Evolutionary conservation across 73 alveolate genomes (phyloP), one percentile per base, ranked within the genome.

Genomic region (Paramecium octaurelia): DNA sequence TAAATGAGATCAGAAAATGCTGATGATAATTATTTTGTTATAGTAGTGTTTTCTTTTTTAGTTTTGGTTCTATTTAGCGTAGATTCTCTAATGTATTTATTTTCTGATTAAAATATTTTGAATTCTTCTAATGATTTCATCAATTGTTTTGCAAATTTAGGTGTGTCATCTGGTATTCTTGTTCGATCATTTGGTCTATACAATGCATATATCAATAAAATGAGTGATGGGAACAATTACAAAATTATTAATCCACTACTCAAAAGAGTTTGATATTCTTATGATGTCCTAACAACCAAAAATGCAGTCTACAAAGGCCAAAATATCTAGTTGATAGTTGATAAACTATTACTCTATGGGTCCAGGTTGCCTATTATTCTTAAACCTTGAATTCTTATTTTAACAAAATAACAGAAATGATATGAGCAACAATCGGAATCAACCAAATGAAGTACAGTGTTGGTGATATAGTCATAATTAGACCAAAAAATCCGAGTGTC

Each of bases 241-340:
- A 80, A 80, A 5, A 80, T 10, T n/a, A 80, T 48, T 24, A 80
- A 46, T 42, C 20, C 46, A 24, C 73, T 35, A 18, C 42, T 80
- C 9, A 80, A 23, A 8, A 80, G 12, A 43, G 87, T 73, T 73
- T 80, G 20, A 80, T 80, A 44, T 42, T 64, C 73, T 44, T 42
- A 48, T 20, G 57, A 6, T 42, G 57, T 24, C 8, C 91, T 42
- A 8, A 80, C 76, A 3, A 40, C 70, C 9, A 80, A 27, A 80
- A 80, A 80, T 44, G 75, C 70, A 20, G 76, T 44, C 38, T 80
- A 46, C 11, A 80, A 43, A 31, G 91, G 91, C 91, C 91, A 80
- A 80, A 80, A 80, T 80, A 64, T 64, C 84, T 64, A 64, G 12
- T 14, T 27, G 12, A 31, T 31, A 64, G 50, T 31, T 64, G 11